phyloP scores from a whole-genome alignment of 1,284 basidiomycete species.

The Papiliotrema terrestris region DNA sequence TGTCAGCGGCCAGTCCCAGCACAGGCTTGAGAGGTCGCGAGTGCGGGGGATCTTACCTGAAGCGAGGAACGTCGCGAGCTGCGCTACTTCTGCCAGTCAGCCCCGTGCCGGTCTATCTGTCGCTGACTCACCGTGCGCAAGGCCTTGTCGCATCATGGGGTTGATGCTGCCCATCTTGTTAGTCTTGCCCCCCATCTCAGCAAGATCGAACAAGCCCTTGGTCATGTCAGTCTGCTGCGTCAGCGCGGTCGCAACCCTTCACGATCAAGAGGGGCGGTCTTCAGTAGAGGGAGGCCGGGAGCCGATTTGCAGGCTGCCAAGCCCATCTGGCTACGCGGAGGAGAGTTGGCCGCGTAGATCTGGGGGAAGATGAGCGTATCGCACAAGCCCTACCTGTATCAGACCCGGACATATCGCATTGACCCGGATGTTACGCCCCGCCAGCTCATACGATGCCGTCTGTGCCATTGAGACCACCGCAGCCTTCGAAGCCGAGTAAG shows the following conservation, averaged over 20 bases:
- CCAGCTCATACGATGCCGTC: conserved; percentile 74
- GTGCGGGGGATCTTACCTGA: conserved; percentile 59
- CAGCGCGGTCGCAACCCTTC: background rate
- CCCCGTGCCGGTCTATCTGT: background rate
- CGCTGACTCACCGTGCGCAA: conserved; percentile 45
- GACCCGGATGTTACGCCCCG: conserved; percentile 75
- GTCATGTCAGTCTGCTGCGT: conserved; percentile 70
- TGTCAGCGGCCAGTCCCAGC: conserved; percentile 1
- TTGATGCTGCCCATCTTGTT: conserved; percentile 82
- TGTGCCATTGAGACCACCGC: conserved; percentile 84
- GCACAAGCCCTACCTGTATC: too few species aligned
- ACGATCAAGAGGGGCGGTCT: too few species aligned
- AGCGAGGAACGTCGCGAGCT: conserved; percentile 78
- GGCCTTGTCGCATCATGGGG: conserved; percentile 72
- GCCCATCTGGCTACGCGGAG: too few species aligned
- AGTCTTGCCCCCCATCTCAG: conserved; percentile 66
- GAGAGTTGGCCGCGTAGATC: too few species aligned
- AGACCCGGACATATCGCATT: conserved; percentile 89
- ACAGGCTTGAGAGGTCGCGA: background rate
- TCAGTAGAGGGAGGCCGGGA: too few species aligned
- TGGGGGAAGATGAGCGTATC: too few species aligned
- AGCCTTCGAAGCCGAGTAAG: conserved; percentile 88
- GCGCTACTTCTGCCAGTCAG: conserved; percentile 66
- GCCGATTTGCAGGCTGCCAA: too few species aligned
- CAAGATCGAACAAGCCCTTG: conserved; percentile 65